Base-by-base conservation (phyloP, 2,329 filamentous ascomycete genomes). In the Hyphodiscus sp. region DNA sequence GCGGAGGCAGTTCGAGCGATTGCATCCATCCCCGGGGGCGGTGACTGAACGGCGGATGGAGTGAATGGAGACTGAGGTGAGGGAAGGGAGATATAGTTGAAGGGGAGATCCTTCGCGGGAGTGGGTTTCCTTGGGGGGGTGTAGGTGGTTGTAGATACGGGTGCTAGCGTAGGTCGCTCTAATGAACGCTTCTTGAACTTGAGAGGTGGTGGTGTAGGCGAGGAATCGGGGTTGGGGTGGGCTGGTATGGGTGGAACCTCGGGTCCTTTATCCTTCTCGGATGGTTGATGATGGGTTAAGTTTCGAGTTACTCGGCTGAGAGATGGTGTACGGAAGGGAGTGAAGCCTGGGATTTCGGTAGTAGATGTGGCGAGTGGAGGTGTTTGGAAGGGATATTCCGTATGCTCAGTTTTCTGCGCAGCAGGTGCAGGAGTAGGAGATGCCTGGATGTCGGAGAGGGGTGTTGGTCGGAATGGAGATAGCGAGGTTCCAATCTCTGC, bases 51-150 rank as follows among this genome's bases (percentile, higher is more conserved):
- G 11, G 13, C 20, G 4, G 20, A n/a, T 29, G 13, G 20, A 15
- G 33, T 20, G 13, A 13, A 42, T 2, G 13, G 15, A 10, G 19
- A 13, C 5, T 16, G 16, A 4, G 47, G 38, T 19, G n/a, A 18
- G 13, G 47, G 47, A 20, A 50, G 33, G 7, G 30, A 50, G 20
- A 50, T 50, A 41, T 50, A 38, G 41, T 50, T 38, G 47, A 50
- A 50, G 8, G 47, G 45, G 19, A 26, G 45, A 10, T 20, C 45
- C 20, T 46, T 46, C 11, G 26, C 20, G 16, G 45, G 18, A 8
- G 18, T 26, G 26, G 20, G 19, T 20, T 29, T 46, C 13, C 15
- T 29, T 8, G 26, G 16, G 2, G 45, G 20, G 23, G 20, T 46
- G 20, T 33, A 16, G 7, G 18, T 29, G 4, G 3, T 47, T 19